Evolutionary conservation across 768 basidiomycete species (phyloP).

Genomic region (Mycena polygramma): DNA sequence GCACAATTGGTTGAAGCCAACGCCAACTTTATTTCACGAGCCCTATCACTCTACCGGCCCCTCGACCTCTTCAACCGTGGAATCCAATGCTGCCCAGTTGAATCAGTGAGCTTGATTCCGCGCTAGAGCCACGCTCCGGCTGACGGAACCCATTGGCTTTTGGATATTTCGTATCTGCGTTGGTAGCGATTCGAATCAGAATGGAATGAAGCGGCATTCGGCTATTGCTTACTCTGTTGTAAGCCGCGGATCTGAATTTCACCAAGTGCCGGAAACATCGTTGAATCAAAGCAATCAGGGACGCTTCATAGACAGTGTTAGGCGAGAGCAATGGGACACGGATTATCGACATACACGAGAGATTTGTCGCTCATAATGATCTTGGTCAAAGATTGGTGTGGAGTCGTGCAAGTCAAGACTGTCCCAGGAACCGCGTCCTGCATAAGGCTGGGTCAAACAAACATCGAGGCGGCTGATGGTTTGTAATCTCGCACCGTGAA

Average conservation of each 20-base stretch:
- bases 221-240: conserved; percentile 11
- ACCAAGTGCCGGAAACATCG: conserved; percentile 10
- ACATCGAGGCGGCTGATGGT: too few relatives aligned
- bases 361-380: background rate
- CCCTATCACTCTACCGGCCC: too few relatives aligned
- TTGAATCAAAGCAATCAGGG: background rate
- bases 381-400: background rate
- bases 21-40: too few relatives aligned
- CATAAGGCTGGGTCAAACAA: background rate
- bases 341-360: background rate
- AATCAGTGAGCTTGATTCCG: conserved; percentile 9
- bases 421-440: too few relatives aligned
- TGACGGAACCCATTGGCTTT: background rate
- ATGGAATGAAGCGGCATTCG: background rate
- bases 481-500: background rate
- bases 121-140: conserved; percentile 8
- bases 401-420: background rate
- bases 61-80: conserved; percentile 6
- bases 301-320: too few relatives aligned
- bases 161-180: conserved; percentile 2
- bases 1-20: too few relatives aligned
- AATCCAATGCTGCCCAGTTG: conserved; percentile 10
- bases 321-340: background rate
- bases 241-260: conserved; percentile 1
- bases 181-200: too few relatives aligned